Evolutionary conservation across 306 rosid species (phyloP), one percentile per base, ranked within the genome.

Genomic region (Lagenaria siceraria): DNA sequence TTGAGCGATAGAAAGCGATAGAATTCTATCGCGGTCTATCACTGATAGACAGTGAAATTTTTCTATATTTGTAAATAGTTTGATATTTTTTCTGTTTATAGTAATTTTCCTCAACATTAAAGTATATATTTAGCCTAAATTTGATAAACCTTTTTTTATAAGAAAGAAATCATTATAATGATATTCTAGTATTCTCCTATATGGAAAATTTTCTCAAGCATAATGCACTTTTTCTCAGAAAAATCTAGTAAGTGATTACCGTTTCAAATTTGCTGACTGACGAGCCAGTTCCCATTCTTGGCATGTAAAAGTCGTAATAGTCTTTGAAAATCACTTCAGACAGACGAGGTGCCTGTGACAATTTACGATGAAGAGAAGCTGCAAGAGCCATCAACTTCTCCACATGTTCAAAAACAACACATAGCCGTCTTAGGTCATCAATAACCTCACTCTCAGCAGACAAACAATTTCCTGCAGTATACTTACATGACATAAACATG

Each of bases 341-440:
- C 46, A 95, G 90, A n/a, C 92, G 89, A 11, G 92, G 97, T 76
- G 97, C 91, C 79, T 87, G 85, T 73, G 78, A 60, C 78, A 92
- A 89, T 82, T 92, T 92, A 59, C 92, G 90, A 81, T 90, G 93
- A 75, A 96, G 98, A 81, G 99, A 92, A 77, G 97, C 97, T 78
- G 97, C 92, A 51, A 89, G 65, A 18, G 83, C 79, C 72, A 96
- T 78, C 73, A 92, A 85, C 79, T 88, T 92, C 88, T 96, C 98
- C 51, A 96, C 86, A 81, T 81, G 93, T 76, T 90, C 98, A 65
- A 92, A 88, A 86, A 84, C 92, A 62, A 77, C 87, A 77, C 85
- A 87, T 35, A 96, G 81, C 78, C 84, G 85, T 81, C 84, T 85
- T 22, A 92, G 81, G 86, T 96, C 97, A 66, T 87, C 92, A 78